Evolutionary conservation across 2,329 filamentous ascomycete genomes (phyloP).

Genomic region (Ophiostoma sp.): DNA sequence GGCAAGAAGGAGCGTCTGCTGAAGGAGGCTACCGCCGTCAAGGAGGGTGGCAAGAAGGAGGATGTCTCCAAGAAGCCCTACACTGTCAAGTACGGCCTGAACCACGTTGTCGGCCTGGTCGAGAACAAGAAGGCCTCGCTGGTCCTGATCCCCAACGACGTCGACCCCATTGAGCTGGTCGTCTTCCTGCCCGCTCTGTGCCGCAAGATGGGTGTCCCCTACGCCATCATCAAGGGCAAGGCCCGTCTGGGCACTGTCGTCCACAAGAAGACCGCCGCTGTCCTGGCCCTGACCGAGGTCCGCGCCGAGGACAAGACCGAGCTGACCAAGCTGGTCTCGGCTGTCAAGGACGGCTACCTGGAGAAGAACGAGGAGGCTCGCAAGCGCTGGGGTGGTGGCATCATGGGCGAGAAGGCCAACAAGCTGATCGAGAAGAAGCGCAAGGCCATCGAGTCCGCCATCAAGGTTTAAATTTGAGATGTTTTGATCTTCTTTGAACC

Average conservation of each 20-base stretch:
- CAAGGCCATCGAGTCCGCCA: constrained; percentile 88
- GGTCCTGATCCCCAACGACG: constrained; percentile 98
- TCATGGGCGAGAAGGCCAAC: constrained; percentile 95
- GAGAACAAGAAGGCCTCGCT: constrained; percentile 99
- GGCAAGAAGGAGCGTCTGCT: constrained; percentile 99
- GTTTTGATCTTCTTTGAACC: background rate
- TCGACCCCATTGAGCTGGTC: constrained; percentile 98
- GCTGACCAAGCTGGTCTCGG: constrained; percentile 90
- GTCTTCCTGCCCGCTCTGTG: constrained; percentile 98
- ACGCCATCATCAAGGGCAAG: constrained; percentile 99
- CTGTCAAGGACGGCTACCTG: constrained; percentile 96
- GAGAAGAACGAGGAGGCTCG: constrained; percentile 90
- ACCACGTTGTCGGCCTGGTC: constrained; percentile 95
- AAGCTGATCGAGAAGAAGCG: constrained; percentile 74
- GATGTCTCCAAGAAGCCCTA: constrained; percentile 99
- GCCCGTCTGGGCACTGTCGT: constrained; percentile 97
- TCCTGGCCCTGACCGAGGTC: constrained; percentile 92
- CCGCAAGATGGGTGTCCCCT: constrained; percentile 99
- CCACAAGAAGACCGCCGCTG: constrained; percentile 99
- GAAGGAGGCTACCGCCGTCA: constrained; percentile 95
- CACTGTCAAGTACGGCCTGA: constrained; percentile 98
- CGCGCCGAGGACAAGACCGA: constrained; percentile 97
- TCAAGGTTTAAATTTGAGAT: constrained; percentile 82
- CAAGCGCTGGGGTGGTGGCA: constrained; percentile 98
- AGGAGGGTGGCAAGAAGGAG: constrained; percentile 99